Evolutionary conservation across 2,329 filamentous ascomycete genomes (phyloP).

Genomic region (Camptophora hylomeconis): DNA sequence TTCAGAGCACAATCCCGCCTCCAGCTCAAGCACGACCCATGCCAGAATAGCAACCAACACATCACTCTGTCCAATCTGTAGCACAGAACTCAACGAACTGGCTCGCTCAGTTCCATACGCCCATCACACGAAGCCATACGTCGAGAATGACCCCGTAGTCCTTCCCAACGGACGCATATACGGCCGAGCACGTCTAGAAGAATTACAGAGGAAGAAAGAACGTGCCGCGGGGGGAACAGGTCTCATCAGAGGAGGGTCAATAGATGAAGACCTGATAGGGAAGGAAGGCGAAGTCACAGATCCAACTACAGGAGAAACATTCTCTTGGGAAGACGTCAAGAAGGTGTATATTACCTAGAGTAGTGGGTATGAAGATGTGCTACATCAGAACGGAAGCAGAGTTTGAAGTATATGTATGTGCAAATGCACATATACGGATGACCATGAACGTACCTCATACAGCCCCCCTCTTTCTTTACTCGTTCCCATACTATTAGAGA

Average conservation of each 20-base stretch:
- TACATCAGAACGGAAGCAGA: no score
- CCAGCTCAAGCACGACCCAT: slow-evolving; percentile 40
- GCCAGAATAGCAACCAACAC: slow-evolving; percentile 37
- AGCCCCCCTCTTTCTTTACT: no score
- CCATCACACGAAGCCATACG: slow-evolving; percentile 84
- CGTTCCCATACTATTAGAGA: no score
- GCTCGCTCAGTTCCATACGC: slow-evolving; percentile 84
- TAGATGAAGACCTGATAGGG: slow-evolving; percentile 10
- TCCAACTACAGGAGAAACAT: slow-evolving; percentile 61
- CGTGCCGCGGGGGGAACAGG: slow-evolving; percentile 18
- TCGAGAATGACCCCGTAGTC: slow-evolving; percentile 75
- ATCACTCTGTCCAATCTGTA: slow-evolving; percentile 88
- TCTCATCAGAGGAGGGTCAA: slow-evolving; percentile 4
- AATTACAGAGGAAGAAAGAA: slow-evolving; percentile 68
- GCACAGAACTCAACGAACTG: slow-evolving; percentile 83
- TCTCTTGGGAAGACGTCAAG: slow-evolving; percentile 48
- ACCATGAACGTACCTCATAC: no score
- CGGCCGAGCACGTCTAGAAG: slow-evolving; percentile 57
- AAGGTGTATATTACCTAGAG: slow-evolving; percentile 70
- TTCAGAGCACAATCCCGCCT: slow-evolving; percentile 40
- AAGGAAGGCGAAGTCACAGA: slow-evolving; percentile 56
- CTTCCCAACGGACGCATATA: slow-evolving; percentile 82
- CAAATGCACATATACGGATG: no score
- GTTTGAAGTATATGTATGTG: no score
- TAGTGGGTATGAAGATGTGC: no score